Evolutionary conservation across 768 basidiomycete species (phyloP), one percentile per base, ranked within the genome.

Genomic region (Leucosporidium creatinivorum): DNA sequence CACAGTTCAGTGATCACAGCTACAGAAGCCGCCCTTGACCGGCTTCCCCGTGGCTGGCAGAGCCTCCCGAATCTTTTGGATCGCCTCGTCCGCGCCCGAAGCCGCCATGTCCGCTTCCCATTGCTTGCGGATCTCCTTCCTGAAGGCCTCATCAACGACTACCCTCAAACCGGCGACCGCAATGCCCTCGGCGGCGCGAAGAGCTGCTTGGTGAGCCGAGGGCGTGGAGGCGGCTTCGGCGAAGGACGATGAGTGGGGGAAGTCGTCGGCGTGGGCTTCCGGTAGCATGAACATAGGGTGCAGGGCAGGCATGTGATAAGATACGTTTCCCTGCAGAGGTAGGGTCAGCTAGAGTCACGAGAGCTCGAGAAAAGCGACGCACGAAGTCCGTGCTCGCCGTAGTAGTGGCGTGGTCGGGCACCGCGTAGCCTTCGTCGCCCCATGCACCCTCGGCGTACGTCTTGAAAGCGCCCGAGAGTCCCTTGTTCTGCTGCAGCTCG

Each of bases 91-190:
- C 2, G 28, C 30, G n/a, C 5, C n/a, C 2, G 19, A 49, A n/a
- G 51, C 48, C 1, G 19, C 13, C 51, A 62, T 52, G 52, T 62
- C 52, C 36, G 36, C 51, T 13, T 44, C 17, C 61, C 61, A 62
- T 18, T 54, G 36, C n/a, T 26, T n/a, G 10, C 39, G 36, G 18
- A 55, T 54, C 36, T 39, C 33, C 1, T 39, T 52, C 1, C 61
- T 33, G 3, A 55, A 60, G 5, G 12, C 44, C 13, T 48, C 58
- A 30, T 60, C 58, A 15, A 44, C 39, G 13, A 60, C 3, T 13
- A 60, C 25, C 44, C 8, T 48, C n/a, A 44, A 25, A 28, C 26
- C 58, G 12, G n/a, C 47, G 58, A 44, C 58, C 18, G 56, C 56
- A 31, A 57, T 57, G 5, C 28, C 56, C 17, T 57, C 33, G 10